Evolutionary conservation across 805 yeast species (phyloP), one percentile per base, ranked within the genome.

Genomic region (Yarrowia alimentaria): DNA sequence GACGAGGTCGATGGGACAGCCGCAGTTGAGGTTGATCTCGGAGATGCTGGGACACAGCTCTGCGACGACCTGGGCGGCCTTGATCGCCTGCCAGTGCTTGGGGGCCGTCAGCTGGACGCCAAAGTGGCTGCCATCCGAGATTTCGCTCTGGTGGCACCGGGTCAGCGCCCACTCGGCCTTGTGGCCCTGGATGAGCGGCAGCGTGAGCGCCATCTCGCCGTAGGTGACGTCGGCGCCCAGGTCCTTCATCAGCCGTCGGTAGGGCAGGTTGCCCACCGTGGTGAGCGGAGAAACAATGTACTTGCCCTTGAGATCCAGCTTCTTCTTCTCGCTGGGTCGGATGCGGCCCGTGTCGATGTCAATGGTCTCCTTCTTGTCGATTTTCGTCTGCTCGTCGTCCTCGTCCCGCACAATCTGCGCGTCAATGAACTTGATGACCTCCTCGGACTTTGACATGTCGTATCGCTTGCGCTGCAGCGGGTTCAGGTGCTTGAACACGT

Each of bases 111-210:
- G 78, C 70, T 93, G 99, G 13, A 89, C 86, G 48, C 96, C 99
- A 67, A 83, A 93, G 0, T 93, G 93, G 5, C 91, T 95, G 4
- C 42, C 42, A n/a, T 32, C 42, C 3, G 31, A n/a, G 51, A 75
- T 73, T 64, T 93, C 99, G 2, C 80, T 68, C 16, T 68, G 64
- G 64, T 93, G 97, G 5, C 95, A 93, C 61, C 90, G 85, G 16
- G 96, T 88, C 38, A 93, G 72, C 0, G 99, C 99, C 99, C 99
- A 93, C 66, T 93, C 99, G 2, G 95, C 79, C 64, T 88, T 88
- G 13, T 83, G 77, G 21, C 97, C 99, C 64, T 87, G 95, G 19
- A 93, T 69, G 49, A 93, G 70, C 1, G 98, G 97, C 47, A 86
- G 69, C 2, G 85, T 71, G 28, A 93, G 72, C 0, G 98, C 97